Evolutionary conservation across 495 filamentous ascomycete genomes (phyloP).

Genomic region (Tuber borchii): DNA sequence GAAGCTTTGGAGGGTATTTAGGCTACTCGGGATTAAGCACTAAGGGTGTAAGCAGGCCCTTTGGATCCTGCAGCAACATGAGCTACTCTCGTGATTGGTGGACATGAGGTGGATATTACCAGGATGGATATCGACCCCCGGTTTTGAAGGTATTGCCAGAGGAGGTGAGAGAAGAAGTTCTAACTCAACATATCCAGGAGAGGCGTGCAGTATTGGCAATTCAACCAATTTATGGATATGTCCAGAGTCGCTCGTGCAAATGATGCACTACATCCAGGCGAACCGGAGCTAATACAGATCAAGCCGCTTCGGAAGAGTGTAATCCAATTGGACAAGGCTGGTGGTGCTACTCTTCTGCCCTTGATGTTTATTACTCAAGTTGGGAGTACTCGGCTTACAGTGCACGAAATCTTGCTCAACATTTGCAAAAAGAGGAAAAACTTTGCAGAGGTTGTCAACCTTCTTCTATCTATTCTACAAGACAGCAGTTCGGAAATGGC

Average conservation of each 20-base stretch:
- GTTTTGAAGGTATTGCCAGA: constrained; percentile 87
- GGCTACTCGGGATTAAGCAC: constrained; percentile 46
- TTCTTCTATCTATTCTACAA: constrained; percentile 88
- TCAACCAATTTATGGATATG: constrained; percentile 56
- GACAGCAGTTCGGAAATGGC: constrained; percentile 88
- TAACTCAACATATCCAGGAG: constrained; percentile 76
- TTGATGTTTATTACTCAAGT: constrained; percentile 95
- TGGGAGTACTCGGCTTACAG: constrained; percentile 66
- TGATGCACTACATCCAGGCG: constrained; percentile 43
- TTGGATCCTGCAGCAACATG: constrained; percentile 52
- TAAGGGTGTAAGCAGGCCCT: constrained; percentile 46
- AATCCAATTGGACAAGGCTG: constrained; percentile 94
- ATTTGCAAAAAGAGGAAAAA: constrained; percentile 93
- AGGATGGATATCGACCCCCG: constrained; percentile 87
- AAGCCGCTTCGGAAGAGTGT: constrained; percentile 67
- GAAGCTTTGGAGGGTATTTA: constrained; percentile 87
- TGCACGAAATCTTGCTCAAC: constrained; percentile 78
- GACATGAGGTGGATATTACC: constrained; percentile 82
- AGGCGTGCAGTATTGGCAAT: constrained; percentile 61
- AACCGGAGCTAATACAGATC: constrained; percentile 43
- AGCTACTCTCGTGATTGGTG: constrained; percentile 71
- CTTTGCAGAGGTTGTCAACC: constrained; percentile 86
- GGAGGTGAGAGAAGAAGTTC: constrained; percentile 89
- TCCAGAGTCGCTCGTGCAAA: constrained; percentile 48
- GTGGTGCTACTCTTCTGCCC: constrained; percentile 84